Conservation (phyloP, 257 asterid genomes). For the Pogostemon cablin region DNA sequence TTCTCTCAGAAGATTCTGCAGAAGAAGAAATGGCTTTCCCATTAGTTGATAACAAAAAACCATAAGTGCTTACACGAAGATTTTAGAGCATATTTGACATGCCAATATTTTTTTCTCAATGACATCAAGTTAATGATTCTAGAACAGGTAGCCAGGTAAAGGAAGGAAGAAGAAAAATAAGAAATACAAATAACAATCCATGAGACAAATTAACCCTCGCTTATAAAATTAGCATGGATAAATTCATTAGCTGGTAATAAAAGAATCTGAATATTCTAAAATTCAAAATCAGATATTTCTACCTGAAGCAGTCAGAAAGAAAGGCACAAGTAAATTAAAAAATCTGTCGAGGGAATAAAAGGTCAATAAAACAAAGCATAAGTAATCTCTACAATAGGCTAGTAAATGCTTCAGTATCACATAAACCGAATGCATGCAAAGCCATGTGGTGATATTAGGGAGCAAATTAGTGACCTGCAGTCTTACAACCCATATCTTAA, state of each 20-base stretch:
- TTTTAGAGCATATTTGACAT: conserved; percentile 9
- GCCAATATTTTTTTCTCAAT: conserved; percentile 15
- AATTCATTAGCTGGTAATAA: neutral
- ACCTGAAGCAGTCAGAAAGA: neutral
- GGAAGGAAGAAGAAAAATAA: conserved; percentile 10
- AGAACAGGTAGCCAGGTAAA: neutral
- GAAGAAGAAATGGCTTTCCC: conserved; percentile 23
- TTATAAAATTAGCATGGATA: neutral
- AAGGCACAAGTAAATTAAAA: neutral
- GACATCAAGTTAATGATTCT: conserved; percentile 17
- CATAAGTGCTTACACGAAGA: neutral
- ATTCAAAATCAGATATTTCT: conserved; percentile 6
- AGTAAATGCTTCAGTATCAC: neutral
- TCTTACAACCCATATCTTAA: neutral
- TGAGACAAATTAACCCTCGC: neutral
- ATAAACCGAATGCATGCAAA: conserved; percentile 7
- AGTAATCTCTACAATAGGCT: conserved; percentile 8
- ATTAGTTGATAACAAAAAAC: conserved; percentile 14
- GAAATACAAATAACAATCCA: neutral
- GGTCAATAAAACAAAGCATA: conserved; percentile 2
- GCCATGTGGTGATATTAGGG: conserved; percentile 1
- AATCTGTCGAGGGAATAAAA: neutral
- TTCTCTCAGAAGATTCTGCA: conserved; percentile 65
- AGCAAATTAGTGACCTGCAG: neutral
- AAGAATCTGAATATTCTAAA: neutral